A percentile compares a stretch with the other conserved stretches of the same genome.
Evolutionary conservation across 345 rosid species (phyloP).

Genomic region (Reutealis trisperma): DNA sequence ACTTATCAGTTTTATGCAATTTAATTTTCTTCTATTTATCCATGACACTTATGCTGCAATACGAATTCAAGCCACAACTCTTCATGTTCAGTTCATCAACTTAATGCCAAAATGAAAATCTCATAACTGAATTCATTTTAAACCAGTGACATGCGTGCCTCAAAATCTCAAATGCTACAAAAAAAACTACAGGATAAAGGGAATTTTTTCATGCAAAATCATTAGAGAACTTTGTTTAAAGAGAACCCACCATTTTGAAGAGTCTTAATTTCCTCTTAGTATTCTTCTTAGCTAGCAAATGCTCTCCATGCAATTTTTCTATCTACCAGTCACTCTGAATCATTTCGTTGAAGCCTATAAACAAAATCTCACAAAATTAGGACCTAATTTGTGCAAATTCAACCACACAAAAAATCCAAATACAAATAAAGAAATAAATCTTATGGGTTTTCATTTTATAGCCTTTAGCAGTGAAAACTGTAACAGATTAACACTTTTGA

Average conservation of each 20-base stretch:
- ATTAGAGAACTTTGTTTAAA: too few relatives aligned
- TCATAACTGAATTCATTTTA: not conserved
- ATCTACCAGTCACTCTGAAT: conserved; percentile 84
- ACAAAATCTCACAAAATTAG: conserved; percentile 8
- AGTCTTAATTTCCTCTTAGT: conserved; percentile 81
- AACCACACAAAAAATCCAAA: conserved; percentile 2
- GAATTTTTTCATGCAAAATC: not conserved
- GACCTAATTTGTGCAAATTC: not conserved
- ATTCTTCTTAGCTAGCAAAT: conserved; percentile 85
- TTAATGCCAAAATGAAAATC: not conserved
- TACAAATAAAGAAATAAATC: conserved; percentile 15
- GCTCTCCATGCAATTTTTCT: conserved; percentile 92
- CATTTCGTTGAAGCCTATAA: conserved; percentile 91
- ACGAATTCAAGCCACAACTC: too few relatives aligned
- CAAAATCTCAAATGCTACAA: not conserved
- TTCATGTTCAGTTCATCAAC: conserved; percentile 2
- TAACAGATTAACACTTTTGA: conserved; percentile 45
- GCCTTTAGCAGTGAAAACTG: conserved; percentile 78
- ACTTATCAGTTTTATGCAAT: too few relatives aligned
- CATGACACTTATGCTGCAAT: too few relatives aligned
- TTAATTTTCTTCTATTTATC: too few relatives aligned
- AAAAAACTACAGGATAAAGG: not conserved
- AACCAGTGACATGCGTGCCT: not conserved
- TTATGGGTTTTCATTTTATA: too few relatives aligned
- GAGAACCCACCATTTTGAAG: too few relatives aligned